Evolutionary conservation across 2,329 filamentous ascomycete genomes (phyloP).

Genomic region (Aspergillus sp.): DNA sequence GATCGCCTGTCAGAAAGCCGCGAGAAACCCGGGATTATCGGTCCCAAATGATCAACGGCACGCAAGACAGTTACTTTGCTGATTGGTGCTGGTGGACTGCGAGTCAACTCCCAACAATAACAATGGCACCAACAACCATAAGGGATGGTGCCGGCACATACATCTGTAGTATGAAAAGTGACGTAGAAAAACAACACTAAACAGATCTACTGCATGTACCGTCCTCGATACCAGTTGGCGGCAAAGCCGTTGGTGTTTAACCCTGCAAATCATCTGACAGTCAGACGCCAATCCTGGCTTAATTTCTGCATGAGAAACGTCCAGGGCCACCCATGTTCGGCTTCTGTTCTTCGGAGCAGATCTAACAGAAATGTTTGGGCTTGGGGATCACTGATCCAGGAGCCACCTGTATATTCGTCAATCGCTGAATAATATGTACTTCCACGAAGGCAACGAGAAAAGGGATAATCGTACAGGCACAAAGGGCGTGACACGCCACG

Average conservation of each 20-base stretch:
- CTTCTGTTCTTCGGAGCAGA: constrained; percentile 15
- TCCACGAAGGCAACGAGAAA: not conserved
- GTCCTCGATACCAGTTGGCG: not conserved
- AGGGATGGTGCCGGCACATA: too few species aligned
- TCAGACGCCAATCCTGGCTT: constrained; percentile 10
- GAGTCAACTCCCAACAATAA: too few species aligned
- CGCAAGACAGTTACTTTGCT: too few species aligned
- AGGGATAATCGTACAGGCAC: constrained; percentile 19
- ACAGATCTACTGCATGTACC: not conserved
- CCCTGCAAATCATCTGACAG: not conserved
- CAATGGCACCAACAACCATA: too few species aligned
- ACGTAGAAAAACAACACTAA: too few species aligned
- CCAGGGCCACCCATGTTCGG: constrained; percentile 18
- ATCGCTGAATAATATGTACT: not conserved
- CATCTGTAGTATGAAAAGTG: too few species aligned
- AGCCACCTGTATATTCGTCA: constrained; percentile 13
- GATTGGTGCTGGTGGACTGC: too few species aligned
- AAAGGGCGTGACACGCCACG: constrained; percentile 27
- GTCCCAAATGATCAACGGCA: too few species aligned
- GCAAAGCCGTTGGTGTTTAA: not conserved
- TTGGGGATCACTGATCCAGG: constrained; percentile 24
- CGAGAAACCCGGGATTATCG: too few species aligned
- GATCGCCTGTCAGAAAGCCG: too few species aligned
- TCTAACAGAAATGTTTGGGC: constrained; percentile 16
- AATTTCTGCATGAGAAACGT: constrained; percentile 13